Base-by-base conservation (phyloP, 768 basidiomycete genomes). In the Crucibulum laeve region DNA sequence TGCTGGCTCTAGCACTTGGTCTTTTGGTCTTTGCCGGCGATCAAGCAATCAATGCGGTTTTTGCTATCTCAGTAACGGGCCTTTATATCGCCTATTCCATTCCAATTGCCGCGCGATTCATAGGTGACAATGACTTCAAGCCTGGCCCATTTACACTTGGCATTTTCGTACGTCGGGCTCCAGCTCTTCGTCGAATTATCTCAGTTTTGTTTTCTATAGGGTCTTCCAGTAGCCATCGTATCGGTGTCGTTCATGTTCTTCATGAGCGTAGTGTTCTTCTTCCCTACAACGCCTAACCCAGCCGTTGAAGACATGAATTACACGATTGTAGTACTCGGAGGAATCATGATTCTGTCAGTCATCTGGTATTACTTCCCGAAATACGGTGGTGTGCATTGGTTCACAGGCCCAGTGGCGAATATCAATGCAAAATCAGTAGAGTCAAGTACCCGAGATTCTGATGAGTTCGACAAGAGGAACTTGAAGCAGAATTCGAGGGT, bases 311-410 rank as follows among this genome's bases (percentile, higher is more conserved):
- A 67, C 40, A 87, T 91, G 86, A 89, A 89, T 60, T 90, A 88
- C 52, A 77, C 79, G 0, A 67, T 82, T 30, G 81, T 84, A 23
- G 86, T 91, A 3, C 62, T 82, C 3, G 80, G 79, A 0, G 84
- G 80, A 2, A 69, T 80, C 2, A 61, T 87, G 46, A 38, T 68
- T 3, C 69, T 88, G 21, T 77, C 84, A 2, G 53, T 84, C 13
- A 49, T 69, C 1, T 91, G 80, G 69, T 90, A 82, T 57, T 88
- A 80, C 60, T 73, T 84, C 58, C 84, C 84, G 1, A 67, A 70
- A 30, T 87, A 87, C 42, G 87, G 87, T 4, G 87, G 87, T 3
- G 68, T 73, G n/a, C 64, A 84, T 52, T 87, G 85, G 85, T 87
- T 87, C 56, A 75, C 64, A 4, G 85, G 84, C 0, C 85, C 85